Evolutionary conservation across 768 basidiomycete genomes (phyloP), one percentile per base, ranked within the genome.

Genomic region (Mycena capillaripes): DNA sequence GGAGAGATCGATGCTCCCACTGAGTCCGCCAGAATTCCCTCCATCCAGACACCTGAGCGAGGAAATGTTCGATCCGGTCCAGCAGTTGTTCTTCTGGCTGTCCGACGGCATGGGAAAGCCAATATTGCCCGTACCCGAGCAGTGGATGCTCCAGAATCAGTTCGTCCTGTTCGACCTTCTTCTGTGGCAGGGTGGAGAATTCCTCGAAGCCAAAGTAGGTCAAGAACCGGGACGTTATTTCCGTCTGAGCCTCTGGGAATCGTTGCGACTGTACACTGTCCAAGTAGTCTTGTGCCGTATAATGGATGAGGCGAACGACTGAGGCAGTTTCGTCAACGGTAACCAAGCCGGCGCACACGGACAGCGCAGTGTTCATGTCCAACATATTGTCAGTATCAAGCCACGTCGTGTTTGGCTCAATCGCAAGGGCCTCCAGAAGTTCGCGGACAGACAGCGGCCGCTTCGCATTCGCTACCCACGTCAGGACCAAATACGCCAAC

Each of bases 61-160:
- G 16, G 6, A 21, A 44, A 44, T 16, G 12, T 36, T 36, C 34
- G 42, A 44, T 44, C 19, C 7, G 42, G 19, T 7, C 16, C 42
- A 6, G 19, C 42, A 17, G 42, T 44, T 44, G 42, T 17, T 12
- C 14, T 21, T 19, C 16, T 17, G 42, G 6, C 42, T 7, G 19
- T 44, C 42, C 19, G 42, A 6, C 42, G 42, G 59, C 59, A 46
- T 61, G 59, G 23, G n/a, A 4, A 11, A 61, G 59, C 2, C 59
- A 61, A 61, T 61, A 61, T 61, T 61, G 42, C 1, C 38, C 27
- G 27, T 61, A 61, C n/a, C 12, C 27, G 6, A 61, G 59, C 9
- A 61, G n/a, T 32, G 59, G 42, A 46, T 61, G 40, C 11, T 48
- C 8, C 46, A 48, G 46, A 23, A 48, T 23, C 7, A 1, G n/a